Base-by-base conservation (phyloP, 352 stramenopile genomes). In the Pythium rhizo-oryzae region DNA sequence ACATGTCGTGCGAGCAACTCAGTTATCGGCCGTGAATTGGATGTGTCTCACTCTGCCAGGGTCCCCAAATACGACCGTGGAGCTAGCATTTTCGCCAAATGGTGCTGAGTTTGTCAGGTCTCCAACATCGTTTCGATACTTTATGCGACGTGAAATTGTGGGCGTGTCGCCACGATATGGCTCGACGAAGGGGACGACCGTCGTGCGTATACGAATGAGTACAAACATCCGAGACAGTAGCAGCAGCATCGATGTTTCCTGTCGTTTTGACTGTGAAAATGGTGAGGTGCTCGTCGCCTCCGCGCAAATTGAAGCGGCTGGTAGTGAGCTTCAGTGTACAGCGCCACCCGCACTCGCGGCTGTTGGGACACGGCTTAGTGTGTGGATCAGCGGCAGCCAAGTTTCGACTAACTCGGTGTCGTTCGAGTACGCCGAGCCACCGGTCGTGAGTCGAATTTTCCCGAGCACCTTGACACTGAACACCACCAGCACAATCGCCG, bases 61-160 rank as follows among this genome's bases (percentile, higher is more conserved):
- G 18, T 35, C 23, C 23, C 35, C 37, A 25, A 67, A 68, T 28
- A 25, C 58, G 15, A 43, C 50, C 33, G 56, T 61, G 24, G 2
- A 8, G 25, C 25, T 74, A 0, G 55, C 35, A 46, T 35, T 74
- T 16, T 67, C 57, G 5, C 23, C 67, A 8, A 60, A 67, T 56
- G 62, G 62, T 19, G 28, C 52, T 35, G 55, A 67, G 11, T 65
- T 66, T 51, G 19, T 74, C 2, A 15, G 52, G 7, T 21, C 35
- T 39, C 43, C 54, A 8, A 28, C 1, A 15, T 9, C n/a, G 0
- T 67, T 62, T 57, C 58, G 37, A 13, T 71, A 71, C 19, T 62
- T 57, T 30, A 28, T 16, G 9, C 15, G 37, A 23, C 56, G 65
- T 0, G 56, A 61, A 23, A 50, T 71, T 19, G 12, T 61, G 11